Conservation (phyloP, 768 basidiomycete species). For the Tricholoma saponaceum region DNA sequence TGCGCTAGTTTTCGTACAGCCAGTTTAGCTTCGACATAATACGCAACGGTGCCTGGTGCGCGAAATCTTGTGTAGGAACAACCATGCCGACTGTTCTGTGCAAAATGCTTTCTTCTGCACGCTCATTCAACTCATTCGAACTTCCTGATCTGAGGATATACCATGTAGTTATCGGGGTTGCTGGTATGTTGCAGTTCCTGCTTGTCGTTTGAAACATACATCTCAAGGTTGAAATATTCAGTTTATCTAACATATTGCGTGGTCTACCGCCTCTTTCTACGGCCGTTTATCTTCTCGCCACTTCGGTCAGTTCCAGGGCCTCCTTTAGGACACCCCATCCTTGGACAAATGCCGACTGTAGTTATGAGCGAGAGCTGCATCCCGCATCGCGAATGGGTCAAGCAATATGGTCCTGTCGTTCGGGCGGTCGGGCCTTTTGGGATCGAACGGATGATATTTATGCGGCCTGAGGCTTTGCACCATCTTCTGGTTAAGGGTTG, state of each 20-base stretch:
- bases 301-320: constrained; percentile 25
- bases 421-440: constrained; percentile 43
- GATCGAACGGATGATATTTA: constrained; percentile 40
- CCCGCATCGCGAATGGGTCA: constrained; percentile 43
- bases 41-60: too few relatives aligned
- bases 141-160: background rate
- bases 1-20: too few relatives aligned
- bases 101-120: background rate
- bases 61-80: too few relatives aligned
- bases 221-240: background rate
- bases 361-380: constrained; percentile 33
- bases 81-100: background rate
- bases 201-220: background rate
- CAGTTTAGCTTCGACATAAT: too few relatives aligned
- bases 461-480: constrained; percentile 40
- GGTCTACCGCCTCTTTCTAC: constrained; percentile 24
- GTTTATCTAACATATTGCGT: constrained; percentile 11
- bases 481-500: constrained; percentile 41
- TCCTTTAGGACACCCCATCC: constrained; percentile 20
- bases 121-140: background rate
- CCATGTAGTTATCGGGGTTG: background rate
- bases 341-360: constrained; percentile 9
- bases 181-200: background rate
- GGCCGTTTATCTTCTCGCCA: constrained; percentile 26
- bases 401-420: constrained; percentile 39